phyloP scores from a whole-genome alignment of 1,284 basidiomycete species.

The Cerioporus squamosus region DNA sequence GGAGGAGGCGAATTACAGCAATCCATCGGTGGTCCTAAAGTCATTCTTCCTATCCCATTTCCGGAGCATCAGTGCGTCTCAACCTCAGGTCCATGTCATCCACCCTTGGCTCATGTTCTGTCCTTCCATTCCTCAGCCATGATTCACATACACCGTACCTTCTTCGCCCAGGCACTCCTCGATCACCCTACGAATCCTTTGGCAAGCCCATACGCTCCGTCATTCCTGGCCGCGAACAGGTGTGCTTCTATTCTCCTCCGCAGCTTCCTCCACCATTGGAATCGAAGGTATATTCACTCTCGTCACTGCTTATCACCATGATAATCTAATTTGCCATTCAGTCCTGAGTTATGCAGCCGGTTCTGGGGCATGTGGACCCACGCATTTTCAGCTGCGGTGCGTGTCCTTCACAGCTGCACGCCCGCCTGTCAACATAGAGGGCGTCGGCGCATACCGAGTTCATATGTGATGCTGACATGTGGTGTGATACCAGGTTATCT shows the following conservation, averaged over 20 bases:
- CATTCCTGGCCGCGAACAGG: conserved; percentile 44
- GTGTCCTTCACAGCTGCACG: conserved; percentile 14
- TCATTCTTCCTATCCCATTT: conserved; percentile 38
- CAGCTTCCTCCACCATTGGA: conserved; percentile 38
- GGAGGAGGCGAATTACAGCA: conserved; percentile 34
- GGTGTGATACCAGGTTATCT: conserved; percentile 33
- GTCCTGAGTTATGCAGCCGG: conserved; percentile 33
- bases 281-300: conserved; percentile 15
- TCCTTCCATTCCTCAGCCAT: conserved; percentile 28
- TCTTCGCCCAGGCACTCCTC: conserved; percentile 44
- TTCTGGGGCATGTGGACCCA: conserved; percentile 46
- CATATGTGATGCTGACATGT: conserved; percentile 1
- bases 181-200: conserved; percentile 44
- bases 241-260: conserved; percentile 41
- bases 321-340: conserved; percentile 18
- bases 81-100: not conserved
- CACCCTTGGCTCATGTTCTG: conserved; percentile 2
- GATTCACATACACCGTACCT: conserved; percentile 42
- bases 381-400: conserved; percentile 43
- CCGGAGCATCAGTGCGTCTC: conserved; percentile 33
- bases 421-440: not conserved
- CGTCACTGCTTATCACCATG: not conserved
- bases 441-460: too few relatives aligned
- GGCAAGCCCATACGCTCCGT: conserved; percentile 43
- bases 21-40: conserved; percentile 33